Conservation (phyloP, 1,284 basidiomycete species). For the Cryptococcus sp. region DNA sequence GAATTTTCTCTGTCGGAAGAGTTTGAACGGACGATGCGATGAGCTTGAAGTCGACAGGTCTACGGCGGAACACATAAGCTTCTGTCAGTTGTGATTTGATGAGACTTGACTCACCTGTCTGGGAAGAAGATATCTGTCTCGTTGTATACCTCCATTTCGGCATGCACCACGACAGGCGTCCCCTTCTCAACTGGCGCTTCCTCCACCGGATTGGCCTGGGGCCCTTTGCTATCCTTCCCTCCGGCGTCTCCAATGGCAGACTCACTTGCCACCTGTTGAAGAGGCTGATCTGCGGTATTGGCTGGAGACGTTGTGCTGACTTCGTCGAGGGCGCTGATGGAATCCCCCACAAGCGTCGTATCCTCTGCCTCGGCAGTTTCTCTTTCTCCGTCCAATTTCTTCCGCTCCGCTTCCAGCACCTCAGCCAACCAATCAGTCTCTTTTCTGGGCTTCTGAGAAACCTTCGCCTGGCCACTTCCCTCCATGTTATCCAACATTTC, state of each 20-base stretch:
- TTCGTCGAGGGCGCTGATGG: too few relatives aligned
- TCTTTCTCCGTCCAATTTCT: neutral
- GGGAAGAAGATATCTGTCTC: slow-evolving; percentile 12
- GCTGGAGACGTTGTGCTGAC: too few relatives aligned
- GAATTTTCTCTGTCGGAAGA: slow-evolving; percentile 1
- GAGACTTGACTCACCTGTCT: slow-evolving; percentile 17
- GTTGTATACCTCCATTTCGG: slow-evolving; percentile 4
- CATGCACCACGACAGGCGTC: neutral
- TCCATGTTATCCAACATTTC: slow-evolving; percentile 9
- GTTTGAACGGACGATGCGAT: neutral
- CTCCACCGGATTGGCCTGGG: neutral
- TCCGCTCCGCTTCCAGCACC: neutral
- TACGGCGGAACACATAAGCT: neutral
- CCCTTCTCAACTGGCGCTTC: neutral
- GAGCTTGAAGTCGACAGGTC: slow-evolving; percentile 11
- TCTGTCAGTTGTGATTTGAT: too few relatives aligned
- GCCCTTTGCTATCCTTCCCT: neutral
- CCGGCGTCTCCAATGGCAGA: neutral
- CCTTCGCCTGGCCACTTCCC: too few relatives aligned
- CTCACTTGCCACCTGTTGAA: too few relatives aligned
- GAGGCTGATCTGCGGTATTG: too few relatives aligned
- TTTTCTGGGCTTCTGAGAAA: too few relatives aligned
- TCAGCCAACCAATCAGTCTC: too few relatives aligned
- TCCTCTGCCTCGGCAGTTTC: neutral
- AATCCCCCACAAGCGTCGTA: neutral